Conservation (phyloP, 108 stramenopile species). For the Aurantiochytrium sp. region DNA sequence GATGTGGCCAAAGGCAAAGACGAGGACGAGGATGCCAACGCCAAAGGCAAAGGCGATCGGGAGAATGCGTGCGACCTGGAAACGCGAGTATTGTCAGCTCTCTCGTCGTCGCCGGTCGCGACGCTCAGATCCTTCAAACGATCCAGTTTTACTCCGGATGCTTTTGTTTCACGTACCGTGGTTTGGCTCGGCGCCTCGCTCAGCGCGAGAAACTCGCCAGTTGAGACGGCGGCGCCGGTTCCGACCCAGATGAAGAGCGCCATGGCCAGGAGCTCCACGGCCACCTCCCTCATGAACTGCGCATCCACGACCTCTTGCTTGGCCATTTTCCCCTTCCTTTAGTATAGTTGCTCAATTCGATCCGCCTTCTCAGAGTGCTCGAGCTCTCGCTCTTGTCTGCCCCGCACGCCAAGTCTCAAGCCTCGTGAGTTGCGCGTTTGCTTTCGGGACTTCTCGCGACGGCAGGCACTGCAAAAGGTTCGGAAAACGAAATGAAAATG, state of each 20-base stretch:
- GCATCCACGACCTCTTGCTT: not conserved
- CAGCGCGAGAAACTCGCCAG: not conserved
- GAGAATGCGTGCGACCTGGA: not conserved
- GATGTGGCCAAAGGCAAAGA: not conserved
- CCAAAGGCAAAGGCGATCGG: constrained; percentile 19
- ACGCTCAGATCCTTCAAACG: too few species aligned
- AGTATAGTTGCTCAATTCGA: too few species aligned
- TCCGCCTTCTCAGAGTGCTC: too few species aligned
- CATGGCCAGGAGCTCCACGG: not conserved
- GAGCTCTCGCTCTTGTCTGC: too few species aligned
- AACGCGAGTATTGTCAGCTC: not conserved
- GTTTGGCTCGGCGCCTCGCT: not conserved
- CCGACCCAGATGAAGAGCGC: not conserved
- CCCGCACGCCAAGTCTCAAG: too few species aligned
- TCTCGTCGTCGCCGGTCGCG: too few species aligned
- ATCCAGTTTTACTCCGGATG: too few species aligned
- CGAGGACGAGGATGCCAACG: not conserved
- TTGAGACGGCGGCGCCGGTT: not conserved
- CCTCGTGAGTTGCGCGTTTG: too few species aligned
- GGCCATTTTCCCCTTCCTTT: too few species aligned
- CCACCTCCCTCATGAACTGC: not conserved
- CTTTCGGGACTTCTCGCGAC: too few species aligned
- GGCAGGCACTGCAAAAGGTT: too few species aligned
- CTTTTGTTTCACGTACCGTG: constrained; percentile 1
- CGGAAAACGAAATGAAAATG: too few species aligned